Evolutionary conservation across 768 basidiomycete species (phyloP).

Genomic region (Lenzites betulinus): DNA sequence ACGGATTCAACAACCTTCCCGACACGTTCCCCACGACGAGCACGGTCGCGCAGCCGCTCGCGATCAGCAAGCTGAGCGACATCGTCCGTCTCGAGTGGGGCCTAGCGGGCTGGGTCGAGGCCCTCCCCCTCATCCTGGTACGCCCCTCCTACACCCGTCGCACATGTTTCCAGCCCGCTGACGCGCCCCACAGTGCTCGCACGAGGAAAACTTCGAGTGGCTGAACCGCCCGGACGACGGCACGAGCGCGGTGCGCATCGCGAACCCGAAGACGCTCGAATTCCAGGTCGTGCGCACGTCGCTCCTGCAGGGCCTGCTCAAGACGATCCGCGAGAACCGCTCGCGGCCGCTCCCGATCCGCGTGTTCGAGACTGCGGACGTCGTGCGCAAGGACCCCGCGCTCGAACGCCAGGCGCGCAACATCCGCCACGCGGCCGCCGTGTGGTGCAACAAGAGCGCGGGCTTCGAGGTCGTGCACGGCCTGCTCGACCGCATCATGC

Average conservation of each 20-base stretch:
- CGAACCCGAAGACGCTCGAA: constrained; percentile 96
- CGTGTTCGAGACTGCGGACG: constrained; percentile 92
- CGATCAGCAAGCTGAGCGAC: constrained; percentile 88
- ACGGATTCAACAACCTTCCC: constrained; percentile 96
- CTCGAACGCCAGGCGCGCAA: constrained; percentile 87
- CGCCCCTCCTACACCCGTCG: background rate
- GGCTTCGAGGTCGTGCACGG: constrained; percentile 98
- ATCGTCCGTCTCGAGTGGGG: constrained; percentile 90
- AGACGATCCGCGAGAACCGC: constrained; percentile 95
- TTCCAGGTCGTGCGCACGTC: constrained; percentile 98
- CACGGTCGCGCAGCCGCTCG: constrained; percentile 91
- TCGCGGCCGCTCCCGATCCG: constrained; percentile 90
- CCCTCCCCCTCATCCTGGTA: constrained; percentile 90
- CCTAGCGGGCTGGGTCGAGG: constrained; percentile 94
- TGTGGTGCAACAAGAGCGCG: constrained; percentile 96
- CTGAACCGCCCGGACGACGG: constrained; percentile 86
- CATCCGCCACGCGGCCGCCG: constrained; percentile 81
- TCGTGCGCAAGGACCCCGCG: constrained; percentile 82
- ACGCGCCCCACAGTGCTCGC: constrained; percentile 74
- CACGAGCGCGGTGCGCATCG: constrained; percentile 82
- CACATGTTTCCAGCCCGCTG: background rate
- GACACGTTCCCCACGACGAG: constrained; percentile 90
- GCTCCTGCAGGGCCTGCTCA: constrained; percentile 92
- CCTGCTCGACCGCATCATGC: constrained; percentile 92
- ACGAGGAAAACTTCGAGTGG: constrained; percentile 97